Evolutionary conservation across 108 stramenopile genomes (phyloP), one percentile per base, ranked within the genome.

Genomic region (Parmales sp.): DNA sequence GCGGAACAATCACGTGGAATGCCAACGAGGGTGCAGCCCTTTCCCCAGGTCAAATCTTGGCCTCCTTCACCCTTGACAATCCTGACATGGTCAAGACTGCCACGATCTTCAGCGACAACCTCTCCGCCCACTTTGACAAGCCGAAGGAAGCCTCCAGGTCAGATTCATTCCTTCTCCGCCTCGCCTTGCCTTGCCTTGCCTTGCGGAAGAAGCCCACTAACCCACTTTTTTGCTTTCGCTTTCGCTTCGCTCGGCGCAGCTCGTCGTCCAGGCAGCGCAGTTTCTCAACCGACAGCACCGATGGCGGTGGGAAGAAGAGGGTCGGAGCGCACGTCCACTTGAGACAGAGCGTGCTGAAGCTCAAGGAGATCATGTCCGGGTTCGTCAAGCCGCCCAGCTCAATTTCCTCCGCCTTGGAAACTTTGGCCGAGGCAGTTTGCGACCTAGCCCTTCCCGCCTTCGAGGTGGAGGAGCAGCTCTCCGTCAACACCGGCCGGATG

Each of bases 381-480:
- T 97, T 82, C 65, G 72, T 78, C 26, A 67, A 96, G 1, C 72
- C 76, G 13, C 46, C 69, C 11, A 76, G 79, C 11, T 80, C 69
- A 13, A 51, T 90, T 22, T 78, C 77, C 9, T 16, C 25, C 4
- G 84, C 88, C 28, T 75, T 94, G 67, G 67, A 77, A 38, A 83
- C 83, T 67, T 64, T 94, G 26, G 54, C 80, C 18, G 38, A 41
- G n/a, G 92, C 92, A 37, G 88, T 85, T 20, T 78, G 77, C 1
- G 82, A 93, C 78, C 82, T 87, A 19, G 65, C 80, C 22, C 82
- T 95, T 11, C 93, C 96, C 11, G 82, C 86, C 29, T 79, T 81
- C 39, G 91, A 94, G 84, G 81, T 98, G 51, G 91, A 96, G 51
- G 95, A 98, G 69, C 90, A 90, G 68, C 74, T 95, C 11, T 90